Base-by-base conservation (phyloP, 345 rosid genomes). In the Lepidium africanum region DNA sequence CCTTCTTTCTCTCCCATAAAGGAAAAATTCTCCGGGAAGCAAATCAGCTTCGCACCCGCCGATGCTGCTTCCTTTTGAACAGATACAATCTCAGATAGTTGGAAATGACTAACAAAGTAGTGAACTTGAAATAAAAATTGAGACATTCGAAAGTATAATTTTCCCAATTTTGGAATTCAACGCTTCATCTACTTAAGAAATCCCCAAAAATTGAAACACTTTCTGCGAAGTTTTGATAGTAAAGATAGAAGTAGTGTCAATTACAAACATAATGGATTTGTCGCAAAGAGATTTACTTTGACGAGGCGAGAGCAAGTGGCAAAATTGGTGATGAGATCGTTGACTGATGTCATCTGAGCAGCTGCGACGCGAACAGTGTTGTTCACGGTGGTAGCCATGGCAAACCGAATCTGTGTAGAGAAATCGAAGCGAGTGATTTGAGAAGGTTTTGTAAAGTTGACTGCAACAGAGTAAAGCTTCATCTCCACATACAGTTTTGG, bases 291-390 rank as follows among this genome's bases (percentile, higher is more conserved):
- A 3, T 42, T 38, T 60, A 93, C 98, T 72, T 88, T 88, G 53
- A 80, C 91, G 42, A 93, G 96, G 78, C 89, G 89, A 63, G 96
- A 80, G 81, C 98, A 93, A 60, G 97, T 86, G 63, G 89, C 80
- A 77, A 87, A 84, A 65, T 93, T 93, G 75, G 88, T 35, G 56
- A 92, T 85, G 55, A 90, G 70, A 65, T 93, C 97, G 82, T 84
- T 87, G 80, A 87, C 54, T 23, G 98, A 90, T 33, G 98, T 90
- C 96, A 93, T 93, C 85, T 90, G 98, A 65, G 82, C 92, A n/a
- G 92, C 94, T 54, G 97, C 98, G 47, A 93, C 87, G 57, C 96
- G 89, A 78, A 86, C 88, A 0, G 83, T 77, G 59, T 71, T 78
- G 56, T 80, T 55, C 10, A 91, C 80, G 83, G 86, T 83, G 71